These are phyloP conservation scores for Kickxella alabastrina DNA, from an alignment of 192 early-diverging fungal genomes.

Conservation along the genomic window DNA sequence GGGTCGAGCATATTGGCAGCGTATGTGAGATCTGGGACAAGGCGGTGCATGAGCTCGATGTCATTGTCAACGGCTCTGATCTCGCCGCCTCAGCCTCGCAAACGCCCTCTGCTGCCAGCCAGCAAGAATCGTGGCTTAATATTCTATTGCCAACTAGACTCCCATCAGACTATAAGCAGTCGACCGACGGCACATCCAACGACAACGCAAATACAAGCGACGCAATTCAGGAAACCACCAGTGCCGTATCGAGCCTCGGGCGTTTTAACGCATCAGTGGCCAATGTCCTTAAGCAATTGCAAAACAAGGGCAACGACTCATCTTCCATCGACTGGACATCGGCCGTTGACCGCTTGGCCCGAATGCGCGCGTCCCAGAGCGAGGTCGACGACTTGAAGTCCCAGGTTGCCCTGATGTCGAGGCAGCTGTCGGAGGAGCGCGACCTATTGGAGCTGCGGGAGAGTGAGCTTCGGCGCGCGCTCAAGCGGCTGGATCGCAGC, in stretches of 20 bases:
- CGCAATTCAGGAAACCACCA: neutral
- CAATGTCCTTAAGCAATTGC: slow-evolving; percentile 30
- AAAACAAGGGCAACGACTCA: slow-evolving; percentile 10
- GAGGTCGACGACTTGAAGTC: slow-evolving; percentile 39
- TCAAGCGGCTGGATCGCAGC: slow-evolving; percentile 51
- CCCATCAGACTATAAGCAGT: no score
- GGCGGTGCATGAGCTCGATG: slow-evolving; percentile 40
- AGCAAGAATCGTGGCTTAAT: slow-evolving; percentile 25
- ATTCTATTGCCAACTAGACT: slow-evolving; percentile 15
- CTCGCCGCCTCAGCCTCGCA: neutral
- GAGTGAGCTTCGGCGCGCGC: slow-evolving; percentile 36
- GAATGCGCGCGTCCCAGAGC: slow-evolving; percentile 19
- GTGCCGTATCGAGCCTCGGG: slow-evolving; percentile 20
- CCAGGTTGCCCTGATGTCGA: slow-evolving; percentile 26
- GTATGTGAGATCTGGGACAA: slow-evolving; percentile 53
- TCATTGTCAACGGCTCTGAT: slow-evolving; percentile 17
- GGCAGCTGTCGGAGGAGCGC: slow-evolving; percentile 38
- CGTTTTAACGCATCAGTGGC: slow-evolving; percentile 36
- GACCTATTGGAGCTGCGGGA: slow-evolving; percentile 36
- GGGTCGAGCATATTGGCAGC: slow-evolving; percentile 41
- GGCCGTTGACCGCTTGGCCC: slow-evolving; percentile 28
- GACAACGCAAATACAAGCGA: neutral
- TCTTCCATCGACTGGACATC: slow-evolving; percentile 28
- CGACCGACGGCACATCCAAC: neutral
- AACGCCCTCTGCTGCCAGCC: neutral